These are phyloP conservation scores for Diplodia sapinea DNA, from an alignment of 2,329 filamentous ascomycete species.

Conservation along the genomic window DNA sequence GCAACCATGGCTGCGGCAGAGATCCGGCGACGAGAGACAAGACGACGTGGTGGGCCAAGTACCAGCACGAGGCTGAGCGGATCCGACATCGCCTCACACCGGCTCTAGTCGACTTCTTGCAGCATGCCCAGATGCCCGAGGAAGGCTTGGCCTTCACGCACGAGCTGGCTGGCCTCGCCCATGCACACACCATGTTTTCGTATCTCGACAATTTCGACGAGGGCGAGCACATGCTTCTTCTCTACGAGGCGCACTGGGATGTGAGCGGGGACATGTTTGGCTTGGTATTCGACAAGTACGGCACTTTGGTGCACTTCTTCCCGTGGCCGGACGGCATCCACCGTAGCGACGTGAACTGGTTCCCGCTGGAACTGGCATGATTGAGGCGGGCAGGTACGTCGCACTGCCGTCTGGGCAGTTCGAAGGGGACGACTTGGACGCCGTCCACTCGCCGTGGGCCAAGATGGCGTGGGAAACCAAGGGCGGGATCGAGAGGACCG, in stretches of 20 bases:
- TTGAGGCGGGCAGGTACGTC: constrained; percentile 11
- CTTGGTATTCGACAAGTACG: constrained; percentile 11
- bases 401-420: neutral
- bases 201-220: constrained; percentile 17
- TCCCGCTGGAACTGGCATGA: constrained; percentile 23
- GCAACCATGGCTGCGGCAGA: neutral
- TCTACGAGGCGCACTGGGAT: constrained; percentile 1
- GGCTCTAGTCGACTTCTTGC: constrained; percentile 19
- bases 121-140: constrained; percentile 21
- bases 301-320: neutral
- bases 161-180: constrained; percentile 11
- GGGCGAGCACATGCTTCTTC: neutral
- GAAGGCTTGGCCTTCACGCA: constrained; percentile 18
- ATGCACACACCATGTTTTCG: constrained; percentile 2
- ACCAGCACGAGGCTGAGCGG: neutral
- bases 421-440: neutral
- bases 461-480: constrained; percentile 5
- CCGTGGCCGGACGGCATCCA: neutral
- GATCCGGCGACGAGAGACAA: neutral
- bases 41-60: constrained; percentile 23
- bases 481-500: neutral
- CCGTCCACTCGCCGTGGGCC: constrained; percentile 10
- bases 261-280: constrained; percentile 3
- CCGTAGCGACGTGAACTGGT: neutral
- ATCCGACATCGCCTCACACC: neutral